These are phyloP conservation scores for Breviolum minutum DNA, from an alignment of 73 alveolate species.

Conservation along the genomic window DNA sequence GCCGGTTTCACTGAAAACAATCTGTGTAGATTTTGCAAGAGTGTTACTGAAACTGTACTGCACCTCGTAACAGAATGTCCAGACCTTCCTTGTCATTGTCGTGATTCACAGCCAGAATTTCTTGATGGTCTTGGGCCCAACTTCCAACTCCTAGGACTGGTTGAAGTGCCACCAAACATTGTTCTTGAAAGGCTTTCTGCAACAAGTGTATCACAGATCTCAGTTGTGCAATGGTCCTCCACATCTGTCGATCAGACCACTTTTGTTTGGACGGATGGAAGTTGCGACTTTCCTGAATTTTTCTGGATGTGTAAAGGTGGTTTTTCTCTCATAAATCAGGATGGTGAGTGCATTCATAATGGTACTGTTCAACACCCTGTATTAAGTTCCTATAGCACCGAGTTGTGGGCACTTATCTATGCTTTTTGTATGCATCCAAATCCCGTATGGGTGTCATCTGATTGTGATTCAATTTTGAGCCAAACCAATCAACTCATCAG, in stretches of 20 bases:
- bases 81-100: not conserved
- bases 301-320: not conserved
- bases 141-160: not conserved
- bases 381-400: not conserved
- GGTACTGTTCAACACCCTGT: not conserved
- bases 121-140: too few species aligned
- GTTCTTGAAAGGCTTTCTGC: not conserved
- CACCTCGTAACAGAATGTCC: not conserved
- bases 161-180: not conserved
- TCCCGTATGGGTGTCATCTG: too few species aligned
- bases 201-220: not conserved
- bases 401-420: not conserved
- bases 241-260: not conserved
- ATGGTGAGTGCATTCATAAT: not conserved
- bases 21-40: not conserved
- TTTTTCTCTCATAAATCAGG: not conserved
- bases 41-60: too few species aligned
- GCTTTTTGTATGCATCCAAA: too few species aligned
- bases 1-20: not conserved
- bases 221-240: not conserved
- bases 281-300: not conserved
- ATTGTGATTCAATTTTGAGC: too few species aligned
- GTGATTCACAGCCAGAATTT: not conserved
- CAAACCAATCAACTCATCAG: too few species aligned
- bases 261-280: not conserved